Conservation (phyloP, 1,139 yeast genomes). For the Debaryomyces singareniensis region DNA sequence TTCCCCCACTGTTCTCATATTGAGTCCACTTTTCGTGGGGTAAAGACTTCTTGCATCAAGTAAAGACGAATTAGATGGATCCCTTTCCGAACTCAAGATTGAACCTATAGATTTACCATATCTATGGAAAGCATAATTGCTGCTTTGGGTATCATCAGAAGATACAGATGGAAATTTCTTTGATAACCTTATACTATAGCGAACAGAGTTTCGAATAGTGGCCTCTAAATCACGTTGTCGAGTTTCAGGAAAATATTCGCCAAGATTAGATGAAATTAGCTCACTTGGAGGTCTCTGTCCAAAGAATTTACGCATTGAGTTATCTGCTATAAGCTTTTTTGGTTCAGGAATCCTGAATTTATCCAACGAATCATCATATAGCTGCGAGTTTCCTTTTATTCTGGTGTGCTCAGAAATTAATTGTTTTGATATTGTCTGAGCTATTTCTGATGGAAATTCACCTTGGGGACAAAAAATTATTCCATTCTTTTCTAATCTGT, state of each 20-base stretch:
- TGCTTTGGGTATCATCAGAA: slow-evolving; percentile 15
- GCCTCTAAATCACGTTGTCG: slow-evolving; percentile 66
- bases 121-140: slow-evolving; percentile 15
- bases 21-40: slow-evolving; percentile 12
- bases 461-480: slow-evolving; percentile 62
- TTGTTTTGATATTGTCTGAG: slow-evolving; percentile 52
- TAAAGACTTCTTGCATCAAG: slow-evolving; percentile 11
- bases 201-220: slow-evolving; percentile 77
- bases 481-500: slow-evolving; percentile 64
- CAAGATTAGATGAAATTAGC: slow-evolving; percentile 79
- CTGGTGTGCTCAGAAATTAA: slow-evolving; percentile 32
- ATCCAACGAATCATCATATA: slow-evolving; percentile 9
- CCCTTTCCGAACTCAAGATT: slow-evolving; percentile 17
- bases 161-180: slow-evolving; percentile 28
- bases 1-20: slow-evolving; percentile 56
- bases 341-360: slow-evolving; percentile 22
- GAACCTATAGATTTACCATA: slow-evolving; percentile 13
- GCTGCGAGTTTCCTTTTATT: slow-evolving; percentile 2
- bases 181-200: slow-evolving; percentile 63
- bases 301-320: slow-evolving; percentile 48
- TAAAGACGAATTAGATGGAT: slow-evolving; percentile 16
- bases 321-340: slow-evolving; percentile 7
- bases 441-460: slow-evolving; percentile 61
- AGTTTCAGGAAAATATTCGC: slow-evolving; percentile 89
- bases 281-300: slow-evolving; percentile 95